Conservation (phyloP, 495 filamentous ascomycete genomes). For the Beverwykella pulmonaria region DNA sequence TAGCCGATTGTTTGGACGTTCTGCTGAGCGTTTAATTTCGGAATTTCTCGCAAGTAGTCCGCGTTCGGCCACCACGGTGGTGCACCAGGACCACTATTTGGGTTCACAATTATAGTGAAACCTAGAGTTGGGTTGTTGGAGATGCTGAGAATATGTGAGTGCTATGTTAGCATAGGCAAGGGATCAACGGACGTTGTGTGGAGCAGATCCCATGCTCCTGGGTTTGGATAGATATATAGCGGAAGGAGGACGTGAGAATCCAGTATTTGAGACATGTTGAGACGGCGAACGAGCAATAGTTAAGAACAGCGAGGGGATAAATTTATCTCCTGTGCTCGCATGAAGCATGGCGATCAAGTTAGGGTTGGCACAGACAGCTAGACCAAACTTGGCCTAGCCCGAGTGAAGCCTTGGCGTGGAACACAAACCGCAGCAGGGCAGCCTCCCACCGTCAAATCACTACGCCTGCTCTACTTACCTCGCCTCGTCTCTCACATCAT, state of each 20-base stretch:
- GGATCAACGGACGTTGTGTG: constrained; percentile 17
- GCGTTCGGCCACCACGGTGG: constrained; percentile 22
- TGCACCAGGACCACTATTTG: constrained; percentile 27
- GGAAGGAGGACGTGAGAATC: constrained; percentile 25
- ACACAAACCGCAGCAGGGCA: no score
- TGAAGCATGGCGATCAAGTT: no score
- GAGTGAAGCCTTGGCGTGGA: no score
- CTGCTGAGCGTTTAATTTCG: constrained; percentile 11
- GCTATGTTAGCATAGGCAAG: background rate
- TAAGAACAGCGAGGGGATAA: no score
- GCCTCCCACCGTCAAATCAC: no score
- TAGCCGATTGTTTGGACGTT: constrained; percentile 32
- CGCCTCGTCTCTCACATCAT: no score
- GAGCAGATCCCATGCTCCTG: constrained; percentile 32
- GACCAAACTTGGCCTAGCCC: no score
- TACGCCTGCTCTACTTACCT: no score
- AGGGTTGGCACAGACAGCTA: no score
- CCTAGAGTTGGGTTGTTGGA: background rate
- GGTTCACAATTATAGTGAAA: constrained; percentile 34
- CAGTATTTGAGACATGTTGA: background rate
- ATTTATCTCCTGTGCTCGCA: no score
- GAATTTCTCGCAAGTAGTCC: constrained; percentile 31
- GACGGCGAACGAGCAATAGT: background rate
- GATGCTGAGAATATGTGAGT: background rate
- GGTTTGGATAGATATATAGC: constrained; percentile 34